A percentile compares a stretch with the other conserved stretches of the same genome.
These are phyloP conservation scores for Candida quercuum DNA, from an alignment of 805 yeast species.

Conservation along the genomic window DNA sequence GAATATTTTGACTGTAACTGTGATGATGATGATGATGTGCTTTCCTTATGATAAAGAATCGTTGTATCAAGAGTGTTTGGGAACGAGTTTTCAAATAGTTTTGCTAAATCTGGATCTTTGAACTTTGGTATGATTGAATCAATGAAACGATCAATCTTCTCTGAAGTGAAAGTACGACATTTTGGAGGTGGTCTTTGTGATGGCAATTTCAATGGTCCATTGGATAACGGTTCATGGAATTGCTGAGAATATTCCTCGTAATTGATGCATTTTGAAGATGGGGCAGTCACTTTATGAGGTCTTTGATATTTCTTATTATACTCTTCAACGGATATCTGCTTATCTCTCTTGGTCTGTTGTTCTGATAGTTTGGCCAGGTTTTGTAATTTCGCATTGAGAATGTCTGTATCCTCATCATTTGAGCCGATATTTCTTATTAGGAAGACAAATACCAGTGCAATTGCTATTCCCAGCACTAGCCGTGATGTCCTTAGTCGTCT, in stretches of 20 bases:
- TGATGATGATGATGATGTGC: slow-evolving; percentile 5
- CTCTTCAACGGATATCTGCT: slow-evolving; percentile 1
- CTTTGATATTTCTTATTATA: slow-evolving; percentile 1
- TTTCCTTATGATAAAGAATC: slow-evolving; percentile 64
- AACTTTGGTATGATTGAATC: slow-evolving; percentile 28
- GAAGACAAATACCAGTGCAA: slow-evolving; percentile 2
- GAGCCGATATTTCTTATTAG: background rate
- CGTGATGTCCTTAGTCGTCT: slow-evolving; percentile 2
- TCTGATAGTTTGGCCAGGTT: slow-evolving; percentile 1
- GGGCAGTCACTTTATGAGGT: background rate
- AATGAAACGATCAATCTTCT: slow-evolving; percentile 36
- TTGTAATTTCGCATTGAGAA: slow-evolving; percentile 1
- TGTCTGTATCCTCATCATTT: slow-evolving; percentile 3
- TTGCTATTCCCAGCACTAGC: slow-evolving; percentile 1
- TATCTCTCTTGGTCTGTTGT: background rate
- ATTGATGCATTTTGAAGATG: slow-evolving; percentile 42
- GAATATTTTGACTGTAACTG: slow-evolving; percentile 27
- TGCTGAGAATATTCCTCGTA: slow-evolving; percentile 55
- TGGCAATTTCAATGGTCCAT: slow-evolving; percentile 53
- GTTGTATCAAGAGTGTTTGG: slow-evolving; percentile 91
- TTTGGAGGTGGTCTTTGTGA: slow-evolving; percentile 67
- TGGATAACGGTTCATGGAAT: slow-evolving; percentile 50
- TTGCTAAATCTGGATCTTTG: slow-evolving; percentile 58
- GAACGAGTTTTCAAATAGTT: slow-evolving; percentile 74
- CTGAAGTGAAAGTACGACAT: slow-evolving; percentile 72